Evolutionary conservation across 1,139 yeast species (phyloP).

Genomic region (Pneumocystis canis): DNA sequence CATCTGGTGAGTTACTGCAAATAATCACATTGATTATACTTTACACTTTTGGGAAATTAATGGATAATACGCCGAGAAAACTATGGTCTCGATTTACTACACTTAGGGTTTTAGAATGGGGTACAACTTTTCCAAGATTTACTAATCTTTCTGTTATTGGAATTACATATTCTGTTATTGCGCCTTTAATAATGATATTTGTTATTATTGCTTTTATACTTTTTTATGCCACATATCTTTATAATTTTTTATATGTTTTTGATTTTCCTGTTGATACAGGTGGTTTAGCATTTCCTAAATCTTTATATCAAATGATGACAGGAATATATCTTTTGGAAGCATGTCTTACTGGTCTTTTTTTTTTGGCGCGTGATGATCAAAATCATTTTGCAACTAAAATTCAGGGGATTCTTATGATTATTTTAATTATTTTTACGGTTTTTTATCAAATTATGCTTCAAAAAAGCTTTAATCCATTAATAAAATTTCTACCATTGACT

Average conservation of each 20-base stretch:
- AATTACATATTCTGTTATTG: constrained; percentile 61
- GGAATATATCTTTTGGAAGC: constrained; percentile 80
- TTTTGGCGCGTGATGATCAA: constrained; percentile 90
- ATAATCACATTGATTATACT: constrained; percentile 56
- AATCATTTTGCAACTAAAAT: constrained; percentile 40
- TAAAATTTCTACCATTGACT: constrained; percentile 60
- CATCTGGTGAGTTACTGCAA: constrained; percentile 71
- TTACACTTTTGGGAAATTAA: constrained; percentile 48
- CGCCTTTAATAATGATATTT: constrained; percentile 64
- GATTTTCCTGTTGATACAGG: constrained; percentile 55
- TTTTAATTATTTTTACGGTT: constrained; percentile 48
- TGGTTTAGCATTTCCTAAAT: constrained; percentile 78
- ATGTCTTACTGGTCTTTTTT: constrained; percentile 71
- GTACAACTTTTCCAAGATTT: constrained; percentile 73
- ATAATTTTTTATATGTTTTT: constrained; percentile 62
- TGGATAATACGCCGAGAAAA: constrained; percentile 77
- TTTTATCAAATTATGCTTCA: constrained; percentile 49
- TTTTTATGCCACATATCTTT: constrained; percentile 62
- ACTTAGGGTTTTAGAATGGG: constrained; percentile 62
- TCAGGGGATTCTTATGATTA: constrained; percentile 38
- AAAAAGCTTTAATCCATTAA: constrained; percentile 48
- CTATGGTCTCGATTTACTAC: constrained; percentile 60
- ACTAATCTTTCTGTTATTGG: constrained; percentile 33
- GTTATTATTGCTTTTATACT: constrained; percentile 53
- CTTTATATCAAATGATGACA: constrained; percentile 71